phyloP scores from a whole-genome alignment of 495 filamentous ascomycete species.

The Immersiella caudata region DNA sequence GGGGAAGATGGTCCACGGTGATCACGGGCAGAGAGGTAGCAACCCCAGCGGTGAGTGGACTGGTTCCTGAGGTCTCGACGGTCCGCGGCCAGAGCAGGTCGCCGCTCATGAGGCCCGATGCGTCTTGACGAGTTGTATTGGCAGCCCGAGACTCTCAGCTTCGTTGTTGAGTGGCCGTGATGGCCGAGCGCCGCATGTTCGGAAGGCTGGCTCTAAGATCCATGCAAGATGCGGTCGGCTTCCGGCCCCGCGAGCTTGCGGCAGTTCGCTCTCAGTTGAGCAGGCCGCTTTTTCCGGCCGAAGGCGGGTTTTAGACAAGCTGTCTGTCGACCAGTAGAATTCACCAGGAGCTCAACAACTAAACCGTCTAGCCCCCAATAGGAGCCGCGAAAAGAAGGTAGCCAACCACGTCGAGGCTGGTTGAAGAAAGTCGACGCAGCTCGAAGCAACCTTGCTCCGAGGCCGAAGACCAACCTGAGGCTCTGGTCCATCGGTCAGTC shows the following conservation, averaged over 20 bases:
- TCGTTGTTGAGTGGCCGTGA: neutral
- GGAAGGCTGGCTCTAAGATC: slow-evolving; percentile 1
- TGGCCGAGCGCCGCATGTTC: neutral
- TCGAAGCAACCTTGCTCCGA: slow-evolving; percentile 17
- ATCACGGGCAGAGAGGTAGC: neutral
- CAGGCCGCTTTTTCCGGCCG: slow-evolving; percentile 20
- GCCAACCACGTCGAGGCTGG: slow-evolving; percentile 29
- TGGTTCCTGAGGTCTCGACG: neutral
- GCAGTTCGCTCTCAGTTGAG: slow-evolving; percentile 17
- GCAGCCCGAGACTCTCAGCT: slow-evolving; percentile 2
- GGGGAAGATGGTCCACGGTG: neutral
- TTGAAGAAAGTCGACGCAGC: slow-evolving; percentile 15
- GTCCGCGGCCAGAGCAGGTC: neutral
- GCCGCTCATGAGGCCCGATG: slow-evolving; percentile 1
- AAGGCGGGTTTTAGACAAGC: slow-evolving; percentile 27
- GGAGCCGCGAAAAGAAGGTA: slow-evolving; percentile 17
- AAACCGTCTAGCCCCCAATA: slow-evolving; percentile 28
- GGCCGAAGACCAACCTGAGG: slow-evolving; percentile 21
- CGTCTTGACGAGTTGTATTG: slow-evolving; percentile 14
- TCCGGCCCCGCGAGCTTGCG: slow-evolving; percentile 8
- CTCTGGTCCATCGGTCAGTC: neutral
- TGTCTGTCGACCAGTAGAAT: slow-evolving; percentile 33
- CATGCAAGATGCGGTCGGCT: neutral
- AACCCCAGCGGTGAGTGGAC: neutral
- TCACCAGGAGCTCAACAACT: slow-evolving; percentile 12